phyloP scores from a whole-genome alignment of 371 early-diverging fungal species.

The Mucor mucedo region DNA sequence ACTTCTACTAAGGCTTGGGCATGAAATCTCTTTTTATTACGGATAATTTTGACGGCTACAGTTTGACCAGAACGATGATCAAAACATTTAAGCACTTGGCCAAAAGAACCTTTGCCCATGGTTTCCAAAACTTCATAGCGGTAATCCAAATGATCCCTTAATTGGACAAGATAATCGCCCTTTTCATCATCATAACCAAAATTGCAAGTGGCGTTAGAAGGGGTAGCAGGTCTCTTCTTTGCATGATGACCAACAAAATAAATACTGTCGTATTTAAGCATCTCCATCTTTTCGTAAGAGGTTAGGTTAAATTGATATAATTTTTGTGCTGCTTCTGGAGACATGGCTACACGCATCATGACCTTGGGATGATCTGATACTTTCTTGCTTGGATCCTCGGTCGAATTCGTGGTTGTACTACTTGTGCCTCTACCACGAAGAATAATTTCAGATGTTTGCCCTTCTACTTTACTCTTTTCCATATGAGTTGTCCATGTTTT shows the following conservation, averaged over 20 bases:
- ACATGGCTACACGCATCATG: constrained; percentile 45
- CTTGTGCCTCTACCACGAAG: constrained; percentile 25
- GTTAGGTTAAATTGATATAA: constrained; percentile 71
- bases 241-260: constrained; percentile 87
- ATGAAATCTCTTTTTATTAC: constrained; percentile 88
- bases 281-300: constrained; percentile 83
- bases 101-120: constrained; percentile 92
- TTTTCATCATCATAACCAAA: constrained; percentile 86
- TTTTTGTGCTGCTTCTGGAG: constrained; percentile 60
- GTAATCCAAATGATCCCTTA: constrained; percentile 80
- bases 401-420: neutral
- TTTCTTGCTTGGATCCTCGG: constrained; percentile 5
- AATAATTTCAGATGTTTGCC: constrained; percentile 26
- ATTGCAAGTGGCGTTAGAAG: constrained; percentile 56
- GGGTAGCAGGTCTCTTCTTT: constrained; percentile 55
- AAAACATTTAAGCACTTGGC: constrained; percentile 86
- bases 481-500: constrained; percentile 23
- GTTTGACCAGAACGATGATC: constrained; percentile 76
- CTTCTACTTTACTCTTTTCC: constrained; percentile 15
- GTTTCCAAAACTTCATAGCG: constrained; percentile 82
- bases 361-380: constrained; percentile 16
- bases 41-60: constrained; percentile 91
- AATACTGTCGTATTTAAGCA: constrained; percentile 76
- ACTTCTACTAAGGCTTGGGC: constrained; percentile 88
- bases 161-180: constrained; percentile 79